A percentile compares a stretch with the other conserved stretches of the same genome.
phyloP scores from a whole-genome alignment of 2,329 filamentous ascomycete genomes.

The Dryadomyces quercivorus region DNA sequence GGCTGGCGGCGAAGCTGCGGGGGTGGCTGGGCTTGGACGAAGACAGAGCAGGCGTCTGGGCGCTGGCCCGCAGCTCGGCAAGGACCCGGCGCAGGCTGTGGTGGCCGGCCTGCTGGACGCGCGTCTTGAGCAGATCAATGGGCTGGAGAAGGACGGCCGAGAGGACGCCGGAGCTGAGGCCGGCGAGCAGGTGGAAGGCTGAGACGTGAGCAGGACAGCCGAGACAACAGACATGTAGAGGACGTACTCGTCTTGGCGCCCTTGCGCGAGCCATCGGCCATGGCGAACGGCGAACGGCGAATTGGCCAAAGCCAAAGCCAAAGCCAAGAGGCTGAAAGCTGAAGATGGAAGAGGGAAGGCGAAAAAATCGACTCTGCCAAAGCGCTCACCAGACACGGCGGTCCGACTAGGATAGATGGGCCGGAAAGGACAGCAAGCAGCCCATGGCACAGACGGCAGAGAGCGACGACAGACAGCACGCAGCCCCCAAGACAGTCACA shows the following conservation, averaged over 20 bases:
- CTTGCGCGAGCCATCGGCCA: constrained; percentile 22
- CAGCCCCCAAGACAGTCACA: neutral
- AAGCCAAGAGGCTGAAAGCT: neutral
- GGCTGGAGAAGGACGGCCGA: constrained; percentile 89
- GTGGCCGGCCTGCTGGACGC: constrained; percentile 75
- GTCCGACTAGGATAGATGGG: neutral
- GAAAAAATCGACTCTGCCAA: too few relatives aligned
- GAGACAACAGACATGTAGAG: neutral
- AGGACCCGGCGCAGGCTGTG: constrained; percentile 58
- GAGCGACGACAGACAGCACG: neutral
- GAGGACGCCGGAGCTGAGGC: constrained; percentile 73
- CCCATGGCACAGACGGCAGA: neutral
- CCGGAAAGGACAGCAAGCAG: neutral
- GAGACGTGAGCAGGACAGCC: neutral
- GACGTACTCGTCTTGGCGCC: constrained; percentile 22
- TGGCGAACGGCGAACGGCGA: constrained; percentile 9
- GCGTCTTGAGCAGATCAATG: constrained; percentile 90
- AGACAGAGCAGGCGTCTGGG: neutral
- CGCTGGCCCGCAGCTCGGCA: constrained; percentile 45
- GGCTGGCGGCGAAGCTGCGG: constrained; percentile 32
- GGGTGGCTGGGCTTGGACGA: constrained; percentile 4
- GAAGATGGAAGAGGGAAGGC: too few relatives aligned
- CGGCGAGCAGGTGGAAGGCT: constrained; percentile 82
- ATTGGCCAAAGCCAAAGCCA: neutral
- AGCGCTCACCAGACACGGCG: neutral